Evolutionary conservation across 768 basidiomycete genomes (phyloP).

Genomic region (Favolaschia claudopus): DNA sequence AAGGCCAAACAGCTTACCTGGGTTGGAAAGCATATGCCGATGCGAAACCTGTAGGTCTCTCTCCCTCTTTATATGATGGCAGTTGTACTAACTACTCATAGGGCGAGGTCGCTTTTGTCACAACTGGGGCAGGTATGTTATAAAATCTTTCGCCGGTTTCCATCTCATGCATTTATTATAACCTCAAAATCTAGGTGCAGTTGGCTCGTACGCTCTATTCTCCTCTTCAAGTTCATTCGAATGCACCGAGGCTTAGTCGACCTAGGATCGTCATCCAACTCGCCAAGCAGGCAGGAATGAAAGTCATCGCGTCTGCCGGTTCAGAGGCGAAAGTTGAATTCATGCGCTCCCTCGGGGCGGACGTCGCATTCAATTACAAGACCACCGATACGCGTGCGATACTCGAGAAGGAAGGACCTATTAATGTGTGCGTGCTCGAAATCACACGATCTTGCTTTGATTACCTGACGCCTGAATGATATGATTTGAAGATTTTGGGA

Average conservation of each 20-base stretch:
- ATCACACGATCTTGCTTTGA: not conserved
- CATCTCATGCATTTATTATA: too few species aligned
- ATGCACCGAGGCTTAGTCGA: not conserved
- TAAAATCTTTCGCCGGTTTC: not conserved
- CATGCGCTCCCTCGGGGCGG: constrained; percentile 64
- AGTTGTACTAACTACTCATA: not conserved
- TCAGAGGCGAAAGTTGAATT: constrained; percentile 74
- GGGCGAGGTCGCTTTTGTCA: constrained; percentile 9
- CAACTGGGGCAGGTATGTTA: constrained; percentile 3
- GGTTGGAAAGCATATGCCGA: constrained; percentile 33
- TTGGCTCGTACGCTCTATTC: constrained; percentile 63
- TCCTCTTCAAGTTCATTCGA: not conserved
- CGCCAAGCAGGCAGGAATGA: constrained; percentile 57
- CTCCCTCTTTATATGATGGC: too few species aligned
- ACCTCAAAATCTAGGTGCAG: constrained; percentile 45
- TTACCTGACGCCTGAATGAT: not conserved
- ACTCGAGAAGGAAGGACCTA: constrained; percentile 60
- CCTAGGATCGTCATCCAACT: constrained; percentile 56
- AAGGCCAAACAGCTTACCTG: constrained; percentile 35
- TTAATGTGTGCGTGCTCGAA: constrained; percentile 52
- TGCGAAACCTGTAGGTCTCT: constrained; percentile 17
- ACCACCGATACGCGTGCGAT: constrained; percentile 58
- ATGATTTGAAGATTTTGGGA: constrained; percentile 59
- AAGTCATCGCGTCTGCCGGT: constrained; percentile 77
- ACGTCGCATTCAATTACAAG: constrained; percentile 80